These are phyloP conservation scores for Clarireedia sp. DNA, from an alignment of 2,329 filamentous ascomycete genomes.

Conservation along the genomic window DNA sequence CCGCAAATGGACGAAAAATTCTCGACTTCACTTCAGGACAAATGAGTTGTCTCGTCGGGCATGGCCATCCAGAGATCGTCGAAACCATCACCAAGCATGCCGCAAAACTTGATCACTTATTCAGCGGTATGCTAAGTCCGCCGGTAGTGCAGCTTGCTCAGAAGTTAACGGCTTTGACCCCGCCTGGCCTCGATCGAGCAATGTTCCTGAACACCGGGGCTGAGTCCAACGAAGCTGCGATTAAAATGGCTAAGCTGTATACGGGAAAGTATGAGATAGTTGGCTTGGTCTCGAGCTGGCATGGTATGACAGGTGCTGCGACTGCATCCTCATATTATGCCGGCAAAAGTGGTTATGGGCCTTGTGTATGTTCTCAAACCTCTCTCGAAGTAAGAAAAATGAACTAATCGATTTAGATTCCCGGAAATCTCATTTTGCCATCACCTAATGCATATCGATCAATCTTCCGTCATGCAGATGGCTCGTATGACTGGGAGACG, in stretches of 20 bases:
- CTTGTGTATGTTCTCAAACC: constrained; percentile 20
- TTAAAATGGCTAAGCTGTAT: constrained; percentile 55
- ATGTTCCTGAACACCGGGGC: constrained; percentile 51
- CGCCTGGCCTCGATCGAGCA: constrained; percentile 42
- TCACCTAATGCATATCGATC: constrained; percentile 55
- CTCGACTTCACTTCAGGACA: constrained; percentile 55
- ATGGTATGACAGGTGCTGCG: constrained; percentile 51
- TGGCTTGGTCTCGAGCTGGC: constrained; percentile 49
- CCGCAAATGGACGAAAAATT: constrained; percentile 35
- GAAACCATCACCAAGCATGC: constrained; percentile 42
- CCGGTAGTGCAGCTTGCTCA: constrained; percentile 49
- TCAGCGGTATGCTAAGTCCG: constrained; percentile 49
- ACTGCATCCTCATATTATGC: constrained; percentile 45
- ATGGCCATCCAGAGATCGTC: constrained; percentile 51
- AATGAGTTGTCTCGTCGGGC: constrained; percentile 51
- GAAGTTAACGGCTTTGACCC: constrained; percentile 41
- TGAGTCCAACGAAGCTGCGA: constrained; percentile 53
- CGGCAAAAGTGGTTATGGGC: constrained; percentile 40
- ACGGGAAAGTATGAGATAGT: constrained; percentile 60
- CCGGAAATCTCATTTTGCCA: constrained; percentile 50
- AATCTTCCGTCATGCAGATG: constrained; percentile 49
- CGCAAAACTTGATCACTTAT: constrained; percentile 47
- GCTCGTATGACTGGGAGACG: constrained; percentile 56
- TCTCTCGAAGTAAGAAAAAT: neutral
- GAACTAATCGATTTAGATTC: constrained; percentile 32